phyloP scores from a whole-genome alignment of 306 rosid species.

The Ormosia semicastrata region DNA sequence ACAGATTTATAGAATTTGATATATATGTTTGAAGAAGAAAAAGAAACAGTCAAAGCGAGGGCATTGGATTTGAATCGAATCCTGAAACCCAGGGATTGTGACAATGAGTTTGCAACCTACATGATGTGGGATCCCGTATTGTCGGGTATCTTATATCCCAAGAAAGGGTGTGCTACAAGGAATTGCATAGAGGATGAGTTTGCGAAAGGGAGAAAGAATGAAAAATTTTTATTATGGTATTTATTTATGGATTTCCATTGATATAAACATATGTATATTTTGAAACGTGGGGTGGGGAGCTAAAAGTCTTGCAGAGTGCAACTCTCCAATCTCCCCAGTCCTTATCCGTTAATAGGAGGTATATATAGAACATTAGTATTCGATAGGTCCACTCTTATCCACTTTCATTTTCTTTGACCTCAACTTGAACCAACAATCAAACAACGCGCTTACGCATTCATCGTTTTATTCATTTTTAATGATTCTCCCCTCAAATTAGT shows the following conservation, averaged over 20 bases:
- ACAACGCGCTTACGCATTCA: background rate
- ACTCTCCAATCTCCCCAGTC: background rate
- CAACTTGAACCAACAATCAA: background rate
- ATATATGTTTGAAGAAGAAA: background rate
- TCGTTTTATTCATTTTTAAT: background rate
- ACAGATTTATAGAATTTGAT: background rate
- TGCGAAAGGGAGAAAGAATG: background rate
- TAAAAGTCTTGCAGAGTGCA: background rate
- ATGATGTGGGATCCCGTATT: constrained; percentile 5
- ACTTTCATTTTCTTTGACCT: background rate
- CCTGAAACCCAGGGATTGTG: background rate
- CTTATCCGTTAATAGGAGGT: constrained; percentile 35
- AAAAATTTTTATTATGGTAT: background rate
- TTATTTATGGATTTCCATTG: background rate
- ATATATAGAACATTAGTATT: background rate
- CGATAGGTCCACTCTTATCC: constrained; percentile 31
- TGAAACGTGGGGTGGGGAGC: background rate
- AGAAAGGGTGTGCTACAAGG: background rate
- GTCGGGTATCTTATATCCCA: background rate
- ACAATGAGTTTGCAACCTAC: background rate
- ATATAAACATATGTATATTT: background rate
- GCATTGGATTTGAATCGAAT: background rate
- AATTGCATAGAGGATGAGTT: background rate
- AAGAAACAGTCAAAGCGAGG: background rate
- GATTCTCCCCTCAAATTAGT: background rate